phyloP scores from a whole-genome alignment of 192 early-diverging fungal genomes.

The Entomortierella lignicola region DNA sequence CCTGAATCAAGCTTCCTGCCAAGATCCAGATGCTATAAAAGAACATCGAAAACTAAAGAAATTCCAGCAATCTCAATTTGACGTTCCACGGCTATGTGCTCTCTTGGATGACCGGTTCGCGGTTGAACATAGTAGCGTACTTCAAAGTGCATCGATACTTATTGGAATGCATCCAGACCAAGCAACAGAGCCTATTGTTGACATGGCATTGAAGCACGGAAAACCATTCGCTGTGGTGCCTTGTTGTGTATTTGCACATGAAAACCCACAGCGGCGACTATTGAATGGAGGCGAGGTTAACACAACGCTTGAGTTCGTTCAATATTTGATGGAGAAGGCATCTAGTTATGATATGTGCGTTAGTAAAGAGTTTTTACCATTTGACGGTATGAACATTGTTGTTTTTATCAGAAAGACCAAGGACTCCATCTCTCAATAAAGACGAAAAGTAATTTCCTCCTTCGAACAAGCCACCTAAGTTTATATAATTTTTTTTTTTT shows the following conservation, averaged over 20 bases:
- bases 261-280: slow-evolving; percentile 59
- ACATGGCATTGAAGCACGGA: slow-evolving; percentile 53
- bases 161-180: slow-evolving; percentile 71
- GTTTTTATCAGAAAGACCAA: slow-evolving; percentile 2
- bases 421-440: too few species aligned
- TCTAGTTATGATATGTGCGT: not conserved
- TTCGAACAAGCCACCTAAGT: not conserved
- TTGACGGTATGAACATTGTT: slow-evolving; percentile 51
- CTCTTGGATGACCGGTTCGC: slow-evolving; percentile 55
- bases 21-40: slow-evolving; percentile 1
- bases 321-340: slow-evolving; percentile 59
- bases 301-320: slow-evolving; percentile 58
- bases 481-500: not conserved
- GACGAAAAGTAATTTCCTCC: not conserved
- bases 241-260: slow-evolving; percentile 63
- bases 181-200: slow-evolving; percentile 70
- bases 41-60: slow-evolving; percentile 26
- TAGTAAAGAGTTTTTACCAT: slow-evolving; percentile 31
- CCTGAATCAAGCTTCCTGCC: too few species aligned
- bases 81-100: slow-evolving; percentile 34
- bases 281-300: slow-evolving; percentile 42
- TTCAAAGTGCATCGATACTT: slow-evolving; percentile 54
- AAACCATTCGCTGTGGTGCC: slow-evolving; percentile 64
- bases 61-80: slow-evolving; percentile 15
- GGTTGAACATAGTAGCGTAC: slow-evolving; percentile 16